Percentiles rank a stretch among this genome's conserved stretches.
phyloP scores from a whole-genome alignment of 345 rosid genomes.

The Rhizophora apiculata region DNA sequence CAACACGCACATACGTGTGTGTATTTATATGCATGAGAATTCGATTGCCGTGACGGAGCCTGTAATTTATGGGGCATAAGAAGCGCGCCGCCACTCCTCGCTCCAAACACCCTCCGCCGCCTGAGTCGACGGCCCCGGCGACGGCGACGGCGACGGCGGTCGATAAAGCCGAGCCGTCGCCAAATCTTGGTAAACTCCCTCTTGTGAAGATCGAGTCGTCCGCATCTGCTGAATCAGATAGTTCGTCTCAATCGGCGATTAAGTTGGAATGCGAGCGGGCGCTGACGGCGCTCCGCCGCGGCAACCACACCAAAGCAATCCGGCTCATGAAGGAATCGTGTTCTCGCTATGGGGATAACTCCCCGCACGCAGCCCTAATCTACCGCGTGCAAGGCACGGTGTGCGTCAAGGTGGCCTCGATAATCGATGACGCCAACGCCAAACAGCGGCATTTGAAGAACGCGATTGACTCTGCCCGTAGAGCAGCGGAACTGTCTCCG shows the following conservation, averaged over 20 bases:
- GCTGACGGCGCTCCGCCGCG: slow-evolving; percentile 63
- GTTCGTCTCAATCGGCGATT: slow-evolving; percentile 37
- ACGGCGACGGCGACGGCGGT: slow-evolving; percentile 17
- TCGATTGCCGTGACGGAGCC: slow-evolving; percentile 21
- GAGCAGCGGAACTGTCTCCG: slow-evolving; percentile 68
- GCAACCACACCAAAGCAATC: slow-evolving; percentile 78
- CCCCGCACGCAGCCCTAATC: slow-evolving; percentile 48
- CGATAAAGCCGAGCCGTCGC: slow-evolving; percentile 16
- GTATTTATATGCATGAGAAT: slow-evolving; percentile 29
- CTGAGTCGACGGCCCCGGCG: slow-evolving; percentile 25
- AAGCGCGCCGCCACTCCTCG: slow-evolving; percentile 58
- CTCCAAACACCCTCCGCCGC: slow-evolving; percentile 42
- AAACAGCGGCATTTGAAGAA: slow-evolving; percentile 63
- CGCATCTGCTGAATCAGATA: slow-evolving; percentile 18
- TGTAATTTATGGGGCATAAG: slow-evolving; percentile 66
- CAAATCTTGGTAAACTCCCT: slow-evolving; percentile 11
- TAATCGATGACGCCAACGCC: slow-evolving; percentile 63
- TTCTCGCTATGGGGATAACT: slow-evolving; percentile 43
- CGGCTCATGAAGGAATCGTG: slow-evolving; percentile 76
- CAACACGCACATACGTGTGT: too few relatives aligned
- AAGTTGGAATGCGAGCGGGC: slow-evolving; percentile 84
- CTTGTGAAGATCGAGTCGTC: slow-evolving; percentile 34
- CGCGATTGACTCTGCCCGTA: slow-evolving; percentile 67
- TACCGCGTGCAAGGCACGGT: slow-evolving; percentile 80
- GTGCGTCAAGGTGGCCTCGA: slow-evolving; percentile 63